Evolutionary conservation across 768 basidiomycete species (phyloP).

Genomic region (Cyathus striatus): DNA sequence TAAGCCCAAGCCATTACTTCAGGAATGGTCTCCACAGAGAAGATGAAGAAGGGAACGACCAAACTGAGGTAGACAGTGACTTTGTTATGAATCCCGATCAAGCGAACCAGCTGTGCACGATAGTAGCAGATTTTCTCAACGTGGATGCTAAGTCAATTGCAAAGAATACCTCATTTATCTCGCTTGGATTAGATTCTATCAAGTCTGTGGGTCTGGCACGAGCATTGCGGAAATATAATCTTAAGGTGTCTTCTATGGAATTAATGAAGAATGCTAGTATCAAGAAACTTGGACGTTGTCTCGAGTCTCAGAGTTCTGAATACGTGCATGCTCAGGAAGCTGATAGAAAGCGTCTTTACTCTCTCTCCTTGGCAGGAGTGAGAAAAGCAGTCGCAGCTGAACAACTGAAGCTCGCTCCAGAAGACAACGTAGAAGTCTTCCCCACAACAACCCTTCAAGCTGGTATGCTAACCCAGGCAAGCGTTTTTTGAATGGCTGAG

Average conservation of each 20-base stretch:
- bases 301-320: not conserved
- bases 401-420: constrained; percentile 11
- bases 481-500: constrained; percentile 3
- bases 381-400: not conserved
- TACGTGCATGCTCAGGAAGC: not conserved
- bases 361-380: not conserved
- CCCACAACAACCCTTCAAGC: constrained; percentile 41
- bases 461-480: constrained; percentile 48
- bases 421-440: constrained; percentile 27
- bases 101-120: constrained; percentile 8
- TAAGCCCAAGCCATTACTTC: not conserved
- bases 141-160: constrained; percentile 14
- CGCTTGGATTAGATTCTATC: constrained; percentile 44
- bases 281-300: constrained; percentile 8
- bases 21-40: not conserved
- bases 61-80: not conserved
- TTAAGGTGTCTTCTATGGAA: constrained; percentile 26
- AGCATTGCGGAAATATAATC: constrained; percentile 23
- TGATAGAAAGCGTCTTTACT: not conserved
- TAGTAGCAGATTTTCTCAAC: constrained; percentile 20
- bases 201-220: constrained; percentile 38
- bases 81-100: constrained; percentile 9
- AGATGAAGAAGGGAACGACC: not conserved
- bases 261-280: constrained; percentile 26
- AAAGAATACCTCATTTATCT: constrained; percentile 30